phyloP scores from a whole-genome alignment of 805 yeast genomes.

The Teunomyces funiuensis region DNA sequence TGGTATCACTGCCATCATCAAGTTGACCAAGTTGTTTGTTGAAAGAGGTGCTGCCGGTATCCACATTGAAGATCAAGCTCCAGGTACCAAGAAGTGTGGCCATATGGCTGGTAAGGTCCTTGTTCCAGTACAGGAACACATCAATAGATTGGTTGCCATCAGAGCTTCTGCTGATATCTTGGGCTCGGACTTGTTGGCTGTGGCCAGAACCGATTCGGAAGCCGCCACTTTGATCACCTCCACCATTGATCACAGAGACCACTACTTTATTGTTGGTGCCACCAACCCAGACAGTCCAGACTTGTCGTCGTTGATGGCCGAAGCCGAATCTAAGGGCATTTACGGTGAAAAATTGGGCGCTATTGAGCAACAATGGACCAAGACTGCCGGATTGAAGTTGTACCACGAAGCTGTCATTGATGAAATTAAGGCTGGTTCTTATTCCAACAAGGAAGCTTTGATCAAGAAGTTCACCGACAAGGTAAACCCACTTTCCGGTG shows the following conservation, averaged over 20 bases:
- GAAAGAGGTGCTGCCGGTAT: constrained; percentile 99
- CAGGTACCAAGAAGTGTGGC: constrained; percentile 98
- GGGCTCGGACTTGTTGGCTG: constrained; percentile 80
- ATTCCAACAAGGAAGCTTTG: constrained; percentile 59
- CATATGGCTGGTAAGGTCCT: constrained; percentile 99
- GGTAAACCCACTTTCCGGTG: constrained; percentile 73
- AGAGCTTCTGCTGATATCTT: constrained; percentile 94
- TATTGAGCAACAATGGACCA: constrained; percentile 80
- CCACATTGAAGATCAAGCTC: constrained; percentile 98
- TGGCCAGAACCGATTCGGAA: constrained; percentile 97
- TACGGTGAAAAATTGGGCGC: constrained; percentile 68
- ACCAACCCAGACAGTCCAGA: constrained; percentile 81
- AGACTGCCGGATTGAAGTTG: constrained; percentile 78
- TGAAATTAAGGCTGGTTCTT: constrained; percentile 62
- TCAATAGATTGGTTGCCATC: constrained; percentile 89
- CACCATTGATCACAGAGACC: constrained; percentile 92
- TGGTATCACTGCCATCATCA: constrained; percentile 94
- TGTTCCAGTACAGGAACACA: constrained; percentile 97
- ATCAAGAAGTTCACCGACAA: constrained; percentile 63
- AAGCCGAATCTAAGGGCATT: constrained; percentile 75
- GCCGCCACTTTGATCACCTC: constrained; percentile 95
- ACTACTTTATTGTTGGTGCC: constrained; percentile 85
- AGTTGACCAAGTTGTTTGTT: constrained; percentile 91
- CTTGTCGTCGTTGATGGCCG: constrained; percentile 73
- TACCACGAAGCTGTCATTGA: constrained; percentile 91